These are phyloP conservation scores for Beauveria asiatica DNA, from an alignment of 2,329 filamentous ascomycete species.

Conservation along the genomic window DNA sequence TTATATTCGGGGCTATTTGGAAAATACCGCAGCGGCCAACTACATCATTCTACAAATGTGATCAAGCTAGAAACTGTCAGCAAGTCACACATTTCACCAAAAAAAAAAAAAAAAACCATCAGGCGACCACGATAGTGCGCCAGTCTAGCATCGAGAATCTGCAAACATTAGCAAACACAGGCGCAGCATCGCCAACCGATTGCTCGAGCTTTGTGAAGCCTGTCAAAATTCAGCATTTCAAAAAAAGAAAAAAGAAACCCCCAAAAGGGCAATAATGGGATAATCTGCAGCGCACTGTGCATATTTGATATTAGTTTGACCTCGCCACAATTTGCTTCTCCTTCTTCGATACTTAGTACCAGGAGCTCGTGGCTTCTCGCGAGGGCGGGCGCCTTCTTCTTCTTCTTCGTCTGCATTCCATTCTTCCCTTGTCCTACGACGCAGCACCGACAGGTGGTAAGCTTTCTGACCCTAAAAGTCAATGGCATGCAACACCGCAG, in stretches of 20 bases:
- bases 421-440: not conserved
- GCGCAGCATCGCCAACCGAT: not conserved
- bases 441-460: not conserved
- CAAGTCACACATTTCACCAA: not conserved
- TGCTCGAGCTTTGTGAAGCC: not conserved
- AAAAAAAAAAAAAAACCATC: no score
- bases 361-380: conserved; percentile 5
- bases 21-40: no score
- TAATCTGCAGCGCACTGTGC: conserved; percentile 7
- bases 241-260: not conserved
- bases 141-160: not conserved
- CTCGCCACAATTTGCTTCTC: not conserved
- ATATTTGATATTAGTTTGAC: conserved; percentile 7
- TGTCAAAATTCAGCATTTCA: conserved; percentile 2
- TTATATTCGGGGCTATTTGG: no score
- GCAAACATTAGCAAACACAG: conserved; percentile 7
- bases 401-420: not conserved
- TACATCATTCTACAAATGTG: no score
- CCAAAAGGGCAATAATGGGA: not conserved
- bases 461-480: conserved; percentile 8
- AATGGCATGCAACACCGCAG: not conserved
- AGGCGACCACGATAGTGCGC: not conserved
- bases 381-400: not conserved
- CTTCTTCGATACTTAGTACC: conserved; percentile 6
- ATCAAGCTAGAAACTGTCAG: no score